Conservation (phyloP, 2,329 filamentous ascomycete genomes). For the Claviceps spartinae region DNA sequence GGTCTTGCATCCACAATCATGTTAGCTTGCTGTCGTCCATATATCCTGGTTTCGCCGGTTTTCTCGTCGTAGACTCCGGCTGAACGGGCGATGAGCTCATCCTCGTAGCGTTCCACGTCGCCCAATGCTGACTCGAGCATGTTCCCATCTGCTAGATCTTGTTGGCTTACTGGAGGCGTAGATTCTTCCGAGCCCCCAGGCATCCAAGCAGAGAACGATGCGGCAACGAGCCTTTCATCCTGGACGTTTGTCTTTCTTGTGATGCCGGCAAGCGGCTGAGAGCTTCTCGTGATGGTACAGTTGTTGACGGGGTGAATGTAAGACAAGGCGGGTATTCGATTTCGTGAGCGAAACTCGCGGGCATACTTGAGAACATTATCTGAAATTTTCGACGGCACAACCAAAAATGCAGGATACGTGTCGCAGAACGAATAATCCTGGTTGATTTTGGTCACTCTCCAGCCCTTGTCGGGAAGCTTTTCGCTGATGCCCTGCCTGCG, state of each 20-base stretch:
- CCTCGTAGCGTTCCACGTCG: slow-evolving; percentile 53
- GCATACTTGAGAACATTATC: slow-evolving; percentile 95
- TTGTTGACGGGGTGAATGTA: slow-evolving; percentile 97
- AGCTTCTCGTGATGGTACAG: slow-evolving; percentile 89
- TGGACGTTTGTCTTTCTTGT: slow-evolving; percentile 83
- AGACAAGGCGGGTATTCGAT: slow-evolving; percentile 75
- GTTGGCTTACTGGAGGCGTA: slow-evolving; percentile 31
- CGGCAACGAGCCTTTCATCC: slow-evolving; percentile 83
- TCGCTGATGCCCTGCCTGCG: slow-evolving; percentile 74
- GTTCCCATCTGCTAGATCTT: slow-evolving; percentile 27
- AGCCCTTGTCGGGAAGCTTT: slow-evolving; percentile 64
- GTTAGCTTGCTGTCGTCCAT: slow-evolving; percentile 86
- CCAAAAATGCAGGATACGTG: slow-evolving; percentile 77
- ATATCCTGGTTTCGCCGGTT: slow-evolving; percentile 52
- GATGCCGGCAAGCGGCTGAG: slow-evolving; percentile 80
- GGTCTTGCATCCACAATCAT: slow-evolving; percentile 92
- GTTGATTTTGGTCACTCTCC: slow-evolving; percentile 87
- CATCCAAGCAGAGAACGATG: slow-evolving; percentile 56
- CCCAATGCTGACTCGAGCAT: slow-evolving; percentile 35
- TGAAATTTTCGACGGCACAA: slow-evolving; percentile 81
- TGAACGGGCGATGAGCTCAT: slow-evolving; percentile 43
- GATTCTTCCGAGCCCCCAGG: slow-evolving; percentile 20
- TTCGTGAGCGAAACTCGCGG: slow-evolving; percentile 73
- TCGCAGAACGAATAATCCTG: slow-evolving; percentile 80
- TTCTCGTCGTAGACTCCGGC: slow-evolving; percentile 38